Percentiles rank a stretch among this genome's conserved stretches.
Conservation (phyloP, 2,329 filamentous ascomycete species). For the Epichloe coenophiala region DNA sequence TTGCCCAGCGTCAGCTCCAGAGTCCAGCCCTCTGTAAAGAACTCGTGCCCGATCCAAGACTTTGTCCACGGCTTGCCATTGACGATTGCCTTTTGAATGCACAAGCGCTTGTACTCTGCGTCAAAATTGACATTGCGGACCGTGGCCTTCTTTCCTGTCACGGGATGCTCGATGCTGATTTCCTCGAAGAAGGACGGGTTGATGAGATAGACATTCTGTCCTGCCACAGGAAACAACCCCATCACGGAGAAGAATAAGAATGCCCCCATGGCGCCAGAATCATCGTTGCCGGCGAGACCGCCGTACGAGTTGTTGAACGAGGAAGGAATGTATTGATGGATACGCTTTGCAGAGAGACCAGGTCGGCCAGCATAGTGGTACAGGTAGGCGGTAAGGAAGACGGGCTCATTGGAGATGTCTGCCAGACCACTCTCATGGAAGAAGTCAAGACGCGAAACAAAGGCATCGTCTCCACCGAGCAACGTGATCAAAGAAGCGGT, state of each 20-base stretch:
- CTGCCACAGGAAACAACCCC: constrained; percentile 40
- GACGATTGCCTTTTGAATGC: constrained; percentile 42
- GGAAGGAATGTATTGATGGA: constrained; percentile 51
- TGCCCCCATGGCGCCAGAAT: constrained; percentile 39
- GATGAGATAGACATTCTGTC: constrained; percentile 39
- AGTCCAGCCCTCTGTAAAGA: constrained; percentile 43
- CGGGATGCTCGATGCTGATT: constrained; percentile 22
- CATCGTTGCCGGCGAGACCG: constrained; percentile 45
- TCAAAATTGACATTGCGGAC: constrained; percentile 23
- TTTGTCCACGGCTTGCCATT: constrained; percentile 40
- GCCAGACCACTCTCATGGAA: constrained; percentile 53
- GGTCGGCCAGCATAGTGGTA: constrained; percentile 58
- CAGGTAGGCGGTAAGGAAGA: constrained; percentile 37
- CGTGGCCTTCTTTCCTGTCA: constrained; percentile 15
- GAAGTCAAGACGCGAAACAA: constrained; percentile 47
- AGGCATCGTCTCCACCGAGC: constrained; percentile 46
- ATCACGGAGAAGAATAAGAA: constrained; percentile 36
- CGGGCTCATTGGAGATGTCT: constrained; percentile 55
- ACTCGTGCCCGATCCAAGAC: constrained; percentile 48
- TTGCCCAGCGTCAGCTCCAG: constrained; percentile 41
- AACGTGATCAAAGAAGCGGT: constrained; percentile 33
- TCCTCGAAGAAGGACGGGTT: constrained; percentile 37
- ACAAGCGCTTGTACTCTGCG: constrained; percentile 34
- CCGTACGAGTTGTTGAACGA: constrained; percentile 51
- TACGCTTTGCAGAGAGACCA: constrained; percentile 36